Percentiles rank a stretch among this genome's conserved stretches.
Evolutionary conservation across 139 green algal species (phyloP).

Genomic region (Nannochloris sp.): DNA sequence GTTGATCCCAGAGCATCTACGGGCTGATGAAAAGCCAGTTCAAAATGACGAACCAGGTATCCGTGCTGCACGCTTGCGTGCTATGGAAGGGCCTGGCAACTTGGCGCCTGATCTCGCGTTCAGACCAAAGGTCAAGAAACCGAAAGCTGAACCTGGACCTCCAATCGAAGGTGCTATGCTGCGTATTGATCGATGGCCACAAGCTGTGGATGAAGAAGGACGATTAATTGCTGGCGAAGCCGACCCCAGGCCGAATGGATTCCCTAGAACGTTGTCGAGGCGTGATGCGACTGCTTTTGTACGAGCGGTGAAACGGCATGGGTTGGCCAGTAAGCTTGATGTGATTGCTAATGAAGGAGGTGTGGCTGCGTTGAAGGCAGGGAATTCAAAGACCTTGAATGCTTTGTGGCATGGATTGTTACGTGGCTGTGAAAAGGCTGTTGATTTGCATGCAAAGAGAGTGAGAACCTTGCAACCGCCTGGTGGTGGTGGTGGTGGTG

Average conservation of each 20-base stretch:
- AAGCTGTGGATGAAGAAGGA: slow-evolving; percentile 12
- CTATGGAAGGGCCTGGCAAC: slow-evolving; percentile 5
- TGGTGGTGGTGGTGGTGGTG: neutral
- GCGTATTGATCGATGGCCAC: slow-evolving; percentile 60
- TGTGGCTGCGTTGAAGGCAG: neutral
- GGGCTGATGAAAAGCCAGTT: slow-evolving; percentile 13
- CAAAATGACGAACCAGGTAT: slow-evolving; percentile 27
- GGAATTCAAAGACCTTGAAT: slow-evolving; percentile 2
- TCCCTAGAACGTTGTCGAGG: slow-evolving; percentile 26
- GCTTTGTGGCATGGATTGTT: slow-evolving; percentile 43
- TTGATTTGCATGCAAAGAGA: neutral
- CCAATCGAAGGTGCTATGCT: slow-evolving; percentile 56
- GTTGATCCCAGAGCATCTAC: slow-evolving; percentile 70
- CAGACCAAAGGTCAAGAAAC: neutral
- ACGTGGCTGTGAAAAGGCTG: slow-evolving; percentile 37
- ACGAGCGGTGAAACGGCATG: slow-evolving; percentile 44
- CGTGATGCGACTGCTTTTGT: slow-evolving; percentile 62
- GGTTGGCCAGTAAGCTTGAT: slow-evolving; percentile 22
- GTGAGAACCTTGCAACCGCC: neutral
- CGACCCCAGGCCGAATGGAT: slow-evolving; percentile 5
- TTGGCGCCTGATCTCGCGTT: neutral
- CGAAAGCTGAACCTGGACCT: slow-evolving; percentile 31
- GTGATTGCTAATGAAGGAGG: slow-evolving; percentile 41
- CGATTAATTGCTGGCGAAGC: neutral
- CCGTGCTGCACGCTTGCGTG: slow-evolving; percentile 27